A percentile compares a stretch with the other conserved stretches of the same genome.
Evolutionary conservation across 371 early-diverging fungal genomes (phyloP).

Genomic region (Rhizopus stolonifer): DNA sequence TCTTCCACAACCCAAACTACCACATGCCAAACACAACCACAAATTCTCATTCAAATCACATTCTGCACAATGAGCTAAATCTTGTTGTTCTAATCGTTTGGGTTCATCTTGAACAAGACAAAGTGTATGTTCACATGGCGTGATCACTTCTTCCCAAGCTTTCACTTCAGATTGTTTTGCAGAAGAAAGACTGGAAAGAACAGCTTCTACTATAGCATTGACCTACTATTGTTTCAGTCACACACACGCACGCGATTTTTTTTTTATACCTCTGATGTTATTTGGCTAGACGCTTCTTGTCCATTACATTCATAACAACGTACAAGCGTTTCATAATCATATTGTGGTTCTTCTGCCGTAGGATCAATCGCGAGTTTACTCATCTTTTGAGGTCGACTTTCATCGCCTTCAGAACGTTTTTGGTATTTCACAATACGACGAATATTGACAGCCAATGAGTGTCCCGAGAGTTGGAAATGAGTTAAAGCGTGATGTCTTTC

Average conservation of each 20-base stretch:
- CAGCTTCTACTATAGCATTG: constrained; percentile 58
- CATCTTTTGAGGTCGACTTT: constrained; percentile 73
- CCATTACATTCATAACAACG: constrained; percentile 72
- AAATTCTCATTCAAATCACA: constrained; percentile 90
- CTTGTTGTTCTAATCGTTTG: constrained; percentile 48
- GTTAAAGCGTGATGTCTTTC: constrained; percentile 70
- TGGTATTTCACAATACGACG: constrained; percentile 55
- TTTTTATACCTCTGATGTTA: constrained; percentile 30
- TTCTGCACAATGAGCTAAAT: constrained; percentile 73
- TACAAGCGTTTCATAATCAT: constrained; percentile 66
- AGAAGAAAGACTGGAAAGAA: constrained; percentile 78
- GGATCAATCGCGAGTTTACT: constrained; percentile 86
- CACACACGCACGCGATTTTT: too few species aligned
- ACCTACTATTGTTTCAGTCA: constrained; percentile 45
- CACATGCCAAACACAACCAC: constrained; percentile 82
- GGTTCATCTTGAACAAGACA: constrained; percentile 64
- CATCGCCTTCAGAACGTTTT: constrained; percentile 35
- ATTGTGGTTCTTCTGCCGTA: constrained; percentile 68
- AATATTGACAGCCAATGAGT: constrained; percentile 85
- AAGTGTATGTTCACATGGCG: constrained; percentile 80
- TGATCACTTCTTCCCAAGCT: constrained; percentile 89
- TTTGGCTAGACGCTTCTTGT: constrained; percentile 31
- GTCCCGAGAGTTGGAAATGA: constrained; percentile 71
- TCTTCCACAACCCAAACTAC: constrained; percentile 80
- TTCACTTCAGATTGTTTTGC: constrained; percentile 84